phyloP scores from a whole-genome alignment of 306 rosid genomes.

The Datisca glomerata region DNA sequence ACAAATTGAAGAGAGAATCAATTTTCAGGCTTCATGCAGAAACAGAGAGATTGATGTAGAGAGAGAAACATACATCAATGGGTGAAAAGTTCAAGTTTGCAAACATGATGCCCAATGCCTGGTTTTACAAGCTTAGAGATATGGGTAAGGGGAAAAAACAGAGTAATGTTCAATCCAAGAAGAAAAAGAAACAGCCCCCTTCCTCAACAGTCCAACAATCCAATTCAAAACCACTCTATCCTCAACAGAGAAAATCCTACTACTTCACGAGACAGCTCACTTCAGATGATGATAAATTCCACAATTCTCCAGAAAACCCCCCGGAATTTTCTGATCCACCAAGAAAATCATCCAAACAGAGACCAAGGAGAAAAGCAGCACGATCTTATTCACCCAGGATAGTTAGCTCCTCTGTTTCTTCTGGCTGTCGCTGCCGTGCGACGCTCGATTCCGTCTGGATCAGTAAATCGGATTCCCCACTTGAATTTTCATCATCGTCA shows the following conservation, averaged over 20 bases:
- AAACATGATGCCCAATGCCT: constrained; percentile 81
- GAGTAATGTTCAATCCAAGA: constrained; percentile 12
- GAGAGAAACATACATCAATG: background rate
- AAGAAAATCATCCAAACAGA: constrained; percentile 47
- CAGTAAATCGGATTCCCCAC: constrained; percentile 40
- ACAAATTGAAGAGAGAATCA: no score
- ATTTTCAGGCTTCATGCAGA: no score
- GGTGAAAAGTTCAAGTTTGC: constrained; percentile 49
- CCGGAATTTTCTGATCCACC: constrained; percentile 24
- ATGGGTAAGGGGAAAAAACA: constrained; percentile 37
- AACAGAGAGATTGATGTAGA: no score
- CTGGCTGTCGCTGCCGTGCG: constrained; percentile 32
- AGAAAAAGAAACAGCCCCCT: constrained; percentile 32
- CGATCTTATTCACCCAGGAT: constrained; percentile 24
- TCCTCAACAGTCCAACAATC: constrained; percentile 7
- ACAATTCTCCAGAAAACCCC: constrained; percentile 25
- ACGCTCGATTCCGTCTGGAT: constrained; percentile 45
- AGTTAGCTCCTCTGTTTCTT: constrained; percentile 25
- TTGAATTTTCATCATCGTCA: constrained; percentile 27
- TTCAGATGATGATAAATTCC: constrained; percentile 15
- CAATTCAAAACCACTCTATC: constrained; percentile 21
- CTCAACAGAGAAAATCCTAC: constrained; percentile 65
- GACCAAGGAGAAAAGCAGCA: constrained; percentile 17
- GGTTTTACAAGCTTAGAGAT: constrained; percentile 81
- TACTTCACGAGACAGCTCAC: constrained; percentile 57